Evolutionary conservation across 2,329 filamentous ascomycete species (phyloP).

Genomic region (Monilinia vaccinii-corymbosi): DNA sequence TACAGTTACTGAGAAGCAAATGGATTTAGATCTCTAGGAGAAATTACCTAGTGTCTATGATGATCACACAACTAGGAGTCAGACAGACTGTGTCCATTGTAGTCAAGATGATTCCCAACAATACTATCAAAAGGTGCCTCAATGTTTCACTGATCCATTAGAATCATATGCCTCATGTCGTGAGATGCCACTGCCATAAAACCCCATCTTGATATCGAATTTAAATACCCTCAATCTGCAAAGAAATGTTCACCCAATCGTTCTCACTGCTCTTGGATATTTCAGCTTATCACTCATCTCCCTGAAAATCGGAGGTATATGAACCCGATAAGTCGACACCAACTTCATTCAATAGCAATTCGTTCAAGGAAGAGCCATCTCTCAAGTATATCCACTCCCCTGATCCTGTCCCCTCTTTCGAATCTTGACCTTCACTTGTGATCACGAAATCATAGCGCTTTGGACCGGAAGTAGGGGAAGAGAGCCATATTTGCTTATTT

Average conservation of each 20-base stretch:
- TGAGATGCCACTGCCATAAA: neutral
- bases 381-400: slow-evolving; percentile 84
- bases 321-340: slow-evolving; percentile 42
- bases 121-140: no score
- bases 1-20: neutral
- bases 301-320: neutral
- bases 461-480: slow-evolving; percentile 80
- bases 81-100: neutral
- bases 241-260: neutral
- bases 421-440: slow-evolving; percentile 58
- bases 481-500: slow-evolving; percentile 96
- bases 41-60: neutral
- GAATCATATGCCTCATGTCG: neutral
- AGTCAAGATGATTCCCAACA: neutral
- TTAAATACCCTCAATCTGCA: neutral
- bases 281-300: neutral
- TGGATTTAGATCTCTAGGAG: neutral
- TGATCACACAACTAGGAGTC: neutral
- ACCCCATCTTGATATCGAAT: neutral
- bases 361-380: slow-evolving; percentile 67
- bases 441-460: slow-evolving; percentile 92
- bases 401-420: slow-evolving; percentile 66
- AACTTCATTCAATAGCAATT: slow-evolving; percentile 68
- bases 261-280: no score
- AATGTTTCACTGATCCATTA: neutral